These are phyloP conservation scores for Passalora sequoiae DNA, from an alignment of 2,329 filamentous ascomycete genomes.

Conservation along the genomic window DNA sequence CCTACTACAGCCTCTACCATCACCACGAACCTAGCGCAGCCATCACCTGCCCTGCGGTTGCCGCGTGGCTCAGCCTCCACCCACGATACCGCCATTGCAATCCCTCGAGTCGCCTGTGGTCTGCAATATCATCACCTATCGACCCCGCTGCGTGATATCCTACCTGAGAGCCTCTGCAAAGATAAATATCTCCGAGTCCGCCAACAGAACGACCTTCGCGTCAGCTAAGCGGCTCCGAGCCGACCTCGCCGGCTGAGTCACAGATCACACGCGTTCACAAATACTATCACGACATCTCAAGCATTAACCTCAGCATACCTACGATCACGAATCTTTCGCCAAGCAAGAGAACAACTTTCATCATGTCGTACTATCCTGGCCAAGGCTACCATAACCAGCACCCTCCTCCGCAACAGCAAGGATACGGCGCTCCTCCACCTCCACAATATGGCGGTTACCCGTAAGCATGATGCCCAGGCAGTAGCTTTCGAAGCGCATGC, in stretches of 20 bases:
- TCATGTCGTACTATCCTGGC: conserved; percentile 31
- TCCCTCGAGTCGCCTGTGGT: background rate
- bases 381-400: conserved; percentile 32
- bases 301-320: background rate
- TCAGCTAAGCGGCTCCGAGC: conserved; percentile 10
- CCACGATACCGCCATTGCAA: conserved; percentile 2
- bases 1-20: too few relatives aligned
- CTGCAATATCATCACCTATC: background rate
- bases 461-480: conserved; percentile 5
- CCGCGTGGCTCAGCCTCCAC: conserved; percentile 6
- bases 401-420: conserved; percentile 27
- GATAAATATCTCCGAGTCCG: conserved; percentile 7
- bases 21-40: too few relatives aligned
- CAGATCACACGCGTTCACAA: background rate
- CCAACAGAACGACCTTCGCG: background rate
- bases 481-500: too few relatives aligned
- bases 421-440: conserved; percentile 11
- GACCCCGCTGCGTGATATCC: background rate
- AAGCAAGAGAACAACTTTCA: background rate
- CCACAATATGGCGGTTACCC: conserved; percentile 14
- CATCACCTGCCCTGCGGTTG: background rate
- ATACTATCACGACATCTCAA: background rate
- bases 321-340: background rate
- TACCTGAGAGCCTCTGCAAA: background rate
- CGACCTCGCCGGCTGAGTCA: conserved; percentile 6